Base-by-base conservation (phyloP, 208 protist species). In the Vickermania ingenoplastis region DNA sequence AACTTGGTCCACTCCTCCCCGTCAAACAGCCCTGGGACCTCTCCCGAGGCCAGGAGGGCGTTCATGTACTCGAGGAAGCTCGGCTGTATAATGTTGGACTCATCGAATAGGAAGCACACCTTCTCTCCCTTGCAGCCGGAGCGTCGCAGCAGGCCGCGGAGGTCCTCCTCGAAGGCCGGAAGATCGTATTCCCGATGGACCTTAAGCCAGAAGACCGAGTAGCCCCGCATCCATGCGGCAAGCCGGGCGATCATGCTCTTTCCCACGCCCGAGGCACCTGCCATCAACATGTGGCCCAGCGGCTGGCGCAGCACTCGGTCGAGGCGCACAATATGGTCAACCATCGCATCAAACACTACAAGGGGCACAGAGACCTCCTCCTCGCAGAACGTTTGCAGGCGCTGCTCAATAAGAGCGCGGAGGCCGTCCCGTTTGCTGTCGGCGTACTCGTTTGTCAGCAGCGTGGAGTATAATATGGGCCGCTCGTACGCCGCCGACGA, bases 11-110 rank as follows among this genome's bases (percentile, higher is more conserved):
- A 98, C 65, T 98, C 97, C 17, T 99, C 97, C 7, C 97, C 98
- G 49, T 99, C 98, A 81, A 99, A 99, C 2, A 99, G 84, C 22
- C 98, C 98, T 0, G 98, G 98, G 72, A 93, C 98, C 84, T 94
- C 92, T 31, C 98, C 98, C 26, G 87, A 96, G n/a, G 99, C 97
- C 23, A 99, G 83, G 2, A 99, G 79, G 14, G 98, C 97, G 73
- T 99, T 99, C 91, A 99, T 99, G 75, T 98, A 97, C 76, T 99
- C 98, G 14, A 99, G 84, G 78, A 99, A 99, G 56, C 86, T 91
- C 22, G 97, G 83, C 66, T 99, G 90, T 60, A 99, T 79, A 3
- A 99, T 94, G 74, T 99, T 99, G 21, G 87, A 96, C 73, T 99
- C 98, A 77, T 99, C 98, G 73, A 99, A 99, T 41, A 99, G 92